Base-by-base conservation (phyloP, 176 grass and related monocot species). In the Calamus simplicifolius region DNA sequence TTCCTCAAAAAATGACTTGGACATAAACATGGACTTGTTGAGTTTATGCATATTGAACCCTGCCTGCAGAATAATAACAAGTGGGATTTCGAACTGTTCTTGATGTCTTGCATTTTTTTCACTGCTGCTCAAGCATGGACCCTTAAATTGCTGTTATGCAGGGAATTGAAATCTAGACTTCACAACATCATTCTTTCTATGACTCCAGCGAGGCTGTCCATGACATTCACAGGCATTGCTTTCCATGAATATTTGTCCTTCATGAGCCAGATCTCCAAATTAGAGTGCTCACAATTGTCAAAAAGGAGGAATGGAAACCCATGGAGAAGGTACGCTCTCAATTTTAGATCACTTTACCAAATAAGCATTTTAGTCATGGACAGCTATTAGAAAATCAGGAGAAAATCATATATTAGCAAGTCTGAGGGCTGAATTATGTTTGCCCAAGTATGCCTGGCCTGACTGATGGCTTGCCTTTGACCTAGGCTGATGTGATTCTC, bases 181-280 rank as follows among this genome's bases (percentile, higher is more conserved):
- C 75, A 70, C 58, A 73, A 80, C 56, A 29, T 76, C 23, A 43
- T 97, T 52, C 78, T 74, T 75, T 69, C 69, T 17, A 27, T 82
- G 61, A 70, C 85, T 62, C 87, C 92, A 72, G 38, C 78, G 51
- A 97, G 85, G 69, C 52, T 97, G 31, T 81, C 63, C 43, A 75
- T 80, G 68, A 80, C 84, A 38, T 28, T 97, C 58, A 82, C 71
- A 64, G 84, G 92, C 27, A 67, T 81, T 79, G 76, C 77, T 55
- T 97, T 91, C 78, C 69, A 82, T 21, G 92, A 97, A 61, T 97
- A 88, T 50, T 77, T 97, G 50, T 80, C 84, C 86, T 88, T 78
- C 18, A 67, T 56, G 16, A 78, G 87, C 52, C 77, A 75, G 57
- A 97, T 97, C 54, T 90, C 92, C 5, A 73, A 58, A 66, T 66